Evolutionary conservation across 495 filamentous ascomycete species (phyloP), one percentile per base, ranked within the genome.

Genomic region (Tuber brumale): DNA sequence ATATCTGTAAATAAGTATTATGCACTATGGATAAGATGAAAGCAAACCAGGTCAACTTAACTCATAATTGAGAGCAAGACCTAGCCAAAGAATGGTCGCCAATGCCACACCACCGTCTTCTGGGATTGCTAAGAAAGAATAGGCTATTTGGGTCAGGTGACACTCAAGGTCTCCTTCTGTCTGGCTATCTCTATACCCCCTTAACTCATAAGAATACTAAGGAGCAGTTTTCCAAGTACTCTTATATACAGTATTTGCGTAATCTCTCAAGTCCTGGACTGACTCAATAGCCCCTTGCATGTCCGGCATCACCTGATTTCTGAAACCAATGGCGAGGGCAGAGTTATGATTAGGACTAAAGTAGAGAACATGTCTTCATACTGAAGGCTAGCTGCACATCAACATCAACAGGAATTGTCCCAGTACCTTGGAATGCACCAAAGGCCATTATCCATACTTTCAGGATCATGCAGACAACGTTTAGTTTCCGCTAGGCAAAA

Each of bases 101-200:
- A 96, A 86, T 16, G 93, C 92, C 31, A 96, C 93, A 35, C 93
- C 94, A 75, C 94, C 94, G 37, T 94, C 93, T 81, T 96, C 92
- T 1, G 94, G 93, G 1, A 93, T 95, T 57, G 89, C 89, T 79
- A 90, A 93, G 86, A 96, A 96, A 85, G 94, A 95, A n/a, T n/a
- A n/a, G 0, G 93, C 93, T 80, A 95, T 88, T 80, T 90, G 92
- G 70, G 89, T 86, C n/a, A 0, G 57, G 10, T 14, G 57, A 61
- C n/a, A 3, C 57, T 31, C 10, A 31, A 0, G 57, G 3, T 9
- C 57, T 61, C 10, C n/a, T 12, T 18, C 12, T 12, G 57, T 14
- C 57, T 16, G 57, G 6, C 57, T n/a, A 61, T 31, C 57, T 45
- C 91, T 89, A 57, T 88, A 85, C 72, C 87, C 81, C 81, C 90